phyloP scores from a whole-genome alignment of 768 basidiomycete genomes.

The Macrolepiota albuminosa region DNA sequence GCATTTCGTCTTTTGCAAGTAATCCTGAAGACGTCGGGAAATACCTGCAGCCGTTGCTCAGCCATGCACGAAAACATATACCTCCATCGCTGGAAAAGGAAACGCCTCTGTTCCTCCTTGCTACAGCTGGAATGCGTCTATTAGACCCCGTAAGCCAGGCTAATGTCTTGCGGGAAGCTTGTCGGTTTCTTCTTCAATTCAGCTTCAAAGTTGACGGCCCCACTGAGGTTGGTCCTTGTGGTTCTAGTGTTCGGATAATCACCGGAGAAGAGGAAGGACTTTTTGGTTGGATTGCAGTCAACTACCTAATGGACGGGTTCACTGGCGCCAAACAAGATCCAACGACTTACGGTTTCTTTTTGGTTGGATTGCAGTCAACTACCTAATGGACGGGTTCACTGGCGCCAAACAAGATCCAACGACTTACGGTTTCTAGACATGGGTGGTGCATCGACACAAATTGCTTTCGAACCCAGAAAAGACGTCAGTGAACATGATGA shows the following conservation, averaged over 20 bases:
- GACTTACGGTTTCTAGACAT: constrained; percentile 98
- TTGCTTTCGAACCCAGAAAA: constrained; percentile 86
- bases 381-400: constrained; percentile 94
- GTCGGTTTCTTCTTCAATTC: constrained; percentile 74
- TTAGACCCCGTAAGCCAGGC: constrained; percentile 65
- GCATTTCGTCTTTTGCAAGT: constrained; percentile 78
- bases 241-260: constrained; percentile 90
- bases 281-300: constrained; percentile 99
- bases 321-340: constrained; percentile 45
- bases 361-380: constrained; percentile 99
- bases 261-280: constrained; percentile 97
- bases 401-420: constrained; percentile 53
- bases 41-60: constrained; percentile 80
- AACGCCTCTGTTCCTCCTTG: constrained; percentile 91
- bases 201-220: constrained; percentile 70
- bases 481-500: constrained; percentile 47
- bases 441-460: constrained; percentile 99
- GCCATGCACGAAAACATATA: constrained; percentile 76
- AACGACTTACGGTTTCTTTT: constrained; percentile 96
- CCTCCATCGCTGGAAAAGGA: constrained; percentile 80
- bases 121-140: constrained; percentile 97
- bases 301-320: constrained; percentile 98
- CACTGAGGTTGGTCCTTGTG: constrained; percentile 74
- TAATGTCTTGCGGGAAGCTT: constrained; percentile 69
- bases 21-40: constrained; percentile 63